These are phyloP conservation scores for Fragilariopsis cylindrus DNA, from an alignment of 108 stramenopile species.

Conservation along the genomic window DNA sequence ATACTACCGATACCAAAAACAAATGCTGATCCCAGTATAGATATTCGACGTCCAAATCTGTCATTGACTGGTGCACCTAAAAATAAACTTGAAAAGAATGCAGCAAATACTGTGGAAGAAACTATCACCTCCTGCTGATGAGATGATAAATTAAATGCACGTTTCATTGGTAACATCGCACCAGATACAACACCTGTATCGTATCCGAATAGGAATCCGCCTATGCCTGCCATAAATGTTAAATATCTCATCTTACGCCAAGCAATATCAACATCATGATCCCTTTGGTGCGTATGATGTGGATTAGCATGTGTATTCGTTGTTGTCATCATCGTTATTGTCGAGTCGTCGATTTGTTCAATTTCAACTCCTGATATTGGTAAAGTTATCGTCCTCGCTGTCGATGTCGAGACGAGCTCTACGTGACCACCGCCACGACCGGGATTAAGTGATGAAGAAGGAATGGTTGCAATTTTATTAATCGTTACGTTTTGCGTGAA, in stretches of 20 bases:
- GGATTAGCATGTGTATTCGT: too few species aligned
- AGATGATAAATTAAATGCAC: constrained; percentile 36
- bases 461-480: too few species aligned
- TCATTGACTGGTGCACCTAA: constrained; percentile 50
- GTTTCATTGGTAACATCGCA: constrained; percentile 45
- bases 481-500: too few species aligned
- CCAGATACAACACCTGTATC: constrained; percentile 62
- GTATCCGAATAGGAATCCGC: constrained; percentile 66
- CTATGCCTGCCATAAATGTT: constrained; percentile 55
- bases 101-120: constrained; percentile 53
- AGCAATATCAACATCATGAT: background rate
- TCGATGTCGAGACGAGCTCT: too few species aligned
- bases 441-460: too few species aligned
- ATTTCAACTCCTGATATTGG: too few species aligned
- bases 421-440: too few species aligned
- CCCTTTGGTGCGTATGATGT: background rate
- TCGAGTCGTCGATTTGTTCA: background rate
- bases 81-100: constrained; percentile 30
- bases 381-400: too few species aligned
- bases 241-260: constrained; percentile 40
- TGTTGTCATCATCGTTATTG: background rate
- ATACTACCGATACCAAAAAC: constrained; percentile 54
- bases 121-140: constrained; percentile 59
- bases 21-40: constrained; percentile 41
- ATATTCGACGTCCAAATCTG: constrained; percentile 43